Evolutionary conservation across 1,284 basidiomycete genomes (phyloP), one percentile per base, ranked within the genome.

Genomic region (Termitomyces sp.): DNA sequence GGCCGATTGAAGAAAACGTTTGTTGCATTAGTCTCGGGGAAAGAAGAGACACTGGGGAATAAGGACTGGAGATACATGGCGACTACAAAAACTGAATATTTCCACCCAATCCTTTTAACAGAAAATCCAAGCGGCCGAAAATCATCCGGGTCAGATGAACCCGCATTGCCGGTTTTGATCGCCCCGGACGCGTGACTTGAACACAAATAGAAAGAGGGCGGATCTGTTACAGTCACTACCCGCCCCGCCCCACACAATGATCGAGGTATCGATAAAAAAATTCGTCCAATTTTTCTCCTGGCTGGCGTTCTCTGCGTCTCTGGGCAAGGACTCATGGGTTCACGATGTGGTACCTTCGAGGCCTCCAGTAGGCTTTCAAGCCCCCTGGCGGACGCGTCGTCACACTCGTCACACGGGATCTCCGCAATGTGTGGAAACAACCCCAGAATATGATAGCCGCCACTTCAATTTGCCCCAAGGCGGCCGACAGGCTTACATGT

Each of bases 1-100:
- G 80, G 78, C 0, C 80, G 76, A 15, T 75, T 68, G 64, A 88
- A 79, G 47, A 86, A 68, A 49, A 81, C 55, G 55, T 84, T 68
- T 63, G 86, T 78, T 30, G 77, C 71, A 62, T 90, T 90, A 26
- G 71, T 64, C 28, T 80, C 75, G 7, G 79, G 71, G 12, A 67
- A 52, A 1, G 68, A 53, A 8, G 75, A 73, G 1, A 71, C 65
- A 1, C 72, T 65, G 7, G 76, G 74, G 55, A 70, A 79, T 4
- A 65, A 64, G 1, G 78, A 79, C 54, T 70, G 72, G 50, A 76
- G 53, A 56, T 69, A 62, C 76, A 78, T 78, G 44, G 52, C 40
- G 24, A 31, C 38, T 24, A 19, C 21, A 42, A 42, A 40, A 7
- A 21, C 43, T 26, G 5, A 28, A 44, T 31, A 47, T 52, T 13